Base-by-base conservation (phyloP, 2,329 filamentous ascomycete species). In the Botrytis tulipae region DNA sequence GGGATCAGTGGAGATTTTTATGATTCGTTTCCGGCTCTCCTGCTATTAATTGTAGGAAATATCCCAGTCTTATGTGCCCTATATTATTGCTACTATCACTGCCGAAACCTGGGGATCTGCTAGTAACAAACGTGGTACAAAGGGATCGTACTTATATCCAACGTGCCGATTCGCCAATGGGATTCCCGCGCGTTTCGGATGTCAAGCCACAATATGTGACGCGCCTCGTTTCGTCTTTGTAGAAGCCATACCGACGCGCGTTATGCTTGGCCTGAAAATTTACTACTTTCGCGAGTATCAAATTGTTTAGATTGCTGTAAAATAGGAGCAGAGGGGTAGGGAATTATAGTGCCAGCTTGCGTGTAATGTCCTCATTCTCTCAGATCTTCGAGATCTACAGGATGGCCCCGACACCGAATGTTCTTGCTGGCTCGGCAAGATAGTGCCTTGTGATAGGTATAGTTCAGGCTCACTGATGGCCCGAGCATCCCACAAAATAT, bases 91-190 rank as follows among this genome's bases (percentile, higher is more conserved):
- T 18, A 22, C 54, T 69, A 69, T 69, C 18, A 57, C 18, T 69
- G 66, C 48, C 66, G 37, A 68, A 69, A 57, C 48, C 48, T 67
- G 65, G 65, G 32, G 32, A 54, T 67, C 14, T 35, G 16, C 46
- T 57, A 40, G 40, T 57, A 5, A 32, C 4, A 37, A 29, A 57
- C 12, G 35, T 32, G 12, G 35, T 29, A 14, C 35, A 14, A 22
- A 51, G 10, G 16, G 20, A 16, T 37, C 29, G 35, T 18, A 16
- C 48, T 69, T 16, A 57, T n/a, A 42, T 57, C 20, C 18, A 51
- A 44, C 29, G 57, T 69, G 66, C 48, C 66, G 48, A 69, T 57
- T 44, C 35, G 25, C 37, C 48, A 57, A 57, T 29, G 10, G 8
- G 1, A 8, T 70, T 63, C 44, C 54, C 54, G 32, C 29, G 40